phyloP scores from a whole-genome alignment of 805 yeast genomes.

The Barnettozyma botsteinii region DNA sequence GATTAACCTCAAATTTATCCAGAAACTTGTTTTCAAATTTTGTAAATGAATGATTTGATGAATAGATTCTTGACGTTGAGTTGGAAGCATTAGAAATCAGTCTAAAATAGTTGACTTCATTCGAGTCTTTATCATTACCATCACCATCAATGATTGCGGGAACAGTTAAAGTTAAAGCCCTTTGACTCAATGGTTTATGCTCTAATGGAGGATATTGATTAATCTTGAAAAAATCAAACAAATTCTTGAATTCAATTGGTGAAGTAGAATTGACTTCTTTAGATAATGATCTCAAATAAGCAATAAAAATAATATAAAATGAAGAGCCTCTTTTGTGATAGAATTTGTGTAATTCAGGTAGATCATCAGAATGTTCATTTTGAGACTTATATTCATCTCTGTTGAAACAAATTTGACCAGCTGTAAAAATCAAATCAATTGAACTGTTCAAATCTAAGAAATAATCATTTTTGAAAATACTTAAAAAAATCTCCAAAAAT shows the following conservation, averaged over 20 bases:
- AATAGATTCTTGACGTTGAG: constrained; percentile 29
- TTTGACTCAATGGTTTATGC: constrained; percentile 29
- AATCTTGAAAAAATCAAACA: constrained; percentile 29
- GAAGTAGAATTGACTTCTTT: constrained; percentile 20
- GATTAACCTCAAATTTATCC: constrained; percentile 37
- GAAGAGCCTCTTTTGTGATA: constrained; percentile 31
- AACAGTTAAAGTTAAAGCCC: constrained; percentile 31
- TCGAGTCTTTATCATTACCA: constrained; percentile 18
- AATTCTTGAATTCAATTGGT: constrained; percentile 25
- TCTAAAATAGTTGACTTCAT: constrained; percentile 26
- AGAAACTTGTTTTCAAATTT: constrained; percentile 36
- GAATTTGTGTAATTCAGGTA: constrained; percentile 27
- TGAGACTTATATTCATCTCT: constrained; percentile 20
- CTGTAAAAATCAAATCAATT: constrained; percentile 30
- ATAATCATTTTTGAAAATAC: constrained; percentile 28
- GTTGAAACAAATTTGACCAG: constrained; percentile 32
- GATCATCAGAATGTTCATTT: constrained; percentile 22
- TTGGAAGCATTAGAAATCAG: constrained; percentile 32
- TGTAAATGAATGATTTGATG: constrained; percentile 30
- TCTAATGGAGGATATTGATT: constrained; percentile 30
- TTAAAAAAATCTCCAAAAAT: constrained; percentile 30
- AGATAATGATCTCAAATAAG: constrained; percentile 29
- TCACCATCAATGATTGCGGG: constrained; percentile 15
- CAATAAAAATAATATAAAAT: constrained; percentile 29
- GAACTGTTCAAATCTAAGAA: constrained; percentile 27